Evolutionary conservation across 2,329 filamentous ascomycete species (phyloP).

Genomic region (Colletotrichum incanum): DNA sequence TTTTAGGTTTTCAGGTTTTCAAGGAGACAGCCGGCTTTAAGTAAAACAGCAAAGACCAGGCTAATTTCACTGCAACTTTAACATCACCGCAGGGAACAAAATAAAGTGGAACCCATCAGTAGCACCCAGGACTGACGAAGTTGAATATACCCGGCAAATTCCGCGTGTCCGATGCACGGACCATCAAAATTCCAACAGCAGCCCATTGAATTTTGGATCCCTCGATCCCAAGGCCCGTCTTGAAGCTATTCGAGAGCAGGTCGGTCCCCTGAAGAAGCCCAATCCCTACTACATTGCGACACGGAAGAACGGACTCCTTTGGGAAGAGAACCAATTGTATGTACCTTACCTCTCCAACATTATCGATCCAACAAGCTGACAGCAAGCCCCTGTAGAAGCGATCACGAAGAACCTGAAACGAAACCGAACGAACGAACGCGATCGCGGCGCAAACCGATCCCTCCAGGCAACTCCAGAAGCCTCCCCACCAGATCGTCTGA

Average conservation of each 20-base stretch:
- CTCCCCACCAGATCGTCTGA: background rate
- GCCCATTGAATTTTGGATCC: conserved; percentile 34
- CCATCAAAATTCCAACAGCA: conserved; percentile 5
- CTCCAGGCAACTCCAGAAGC: background rate
- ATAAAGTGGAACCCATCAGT: background rate
- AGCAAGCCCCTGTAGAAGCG: background rate
- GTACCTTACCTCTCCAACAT: no score
- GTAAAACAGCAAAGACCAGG: no score
- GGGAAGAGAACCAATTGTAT: conserved; percentile 1
- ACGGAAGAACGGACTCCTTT: conserved; percentile 8
- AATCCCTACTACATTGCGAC: conserved; percentile 9
- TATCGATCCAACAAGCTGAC: background rate
- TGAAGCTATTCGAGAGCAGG: background rate
- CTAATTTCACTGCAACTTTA: conserved; percentile 15
- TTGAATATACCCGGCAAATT: conserved; percentile 7
- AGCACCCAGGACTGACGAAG: background rate
- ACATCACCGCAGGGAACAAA: background rate
- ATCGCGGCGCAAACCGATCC: conserved; percentile 3
- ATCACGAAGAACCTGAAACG: background rate
- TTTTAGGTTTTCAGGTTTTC: no score
- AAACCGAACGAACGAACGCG: conserved; percentile 8
- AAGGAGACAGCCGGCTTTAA: no score
- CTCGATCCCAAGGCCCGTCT: background rate
- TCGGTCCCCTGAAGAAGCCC: conserved; percentile 1
- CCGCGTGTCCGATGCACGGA: conserved; percentile 11